Percentiles rank a stretch among this genome's conserved stretches.
Evolutionary conservation across 768 basidiomycete species (phyloP).

Genomic region (Pulveroboletus ravenelii): DNA sequence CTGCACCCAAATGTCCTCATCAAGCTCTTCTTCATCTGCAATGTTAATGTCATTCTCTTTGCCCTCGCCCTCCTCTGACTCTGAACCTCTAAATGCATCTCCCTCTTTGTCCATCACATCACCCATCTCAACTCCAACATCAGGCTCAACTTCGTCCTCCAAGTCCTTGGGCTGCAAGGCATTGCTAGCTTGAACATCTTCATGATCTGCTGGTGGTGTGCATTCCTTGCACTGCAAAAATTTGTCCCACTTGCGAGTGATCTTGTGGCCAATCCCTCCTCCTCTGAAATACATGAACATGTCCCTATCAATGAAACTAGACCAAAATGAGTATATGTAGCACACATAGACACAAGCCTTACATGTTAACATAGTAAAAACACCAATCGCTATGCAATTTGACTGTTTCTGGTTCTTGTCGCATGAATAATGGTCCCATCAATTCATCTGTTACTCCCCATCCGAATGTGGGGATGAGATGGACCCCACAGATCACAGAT

Average conservation of each 20-base stretch:
- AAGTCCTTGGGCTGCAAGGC: background rate
- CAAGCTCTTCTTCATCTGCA: too few species aligned
- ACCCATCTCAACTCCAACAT: background rate
- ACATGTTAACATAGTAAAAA: slow-evolving; percentile 22
- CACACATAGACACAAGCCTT: background rate
- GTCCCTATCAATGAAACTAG: background rate
- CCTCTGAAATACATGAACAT: too few species aligned
- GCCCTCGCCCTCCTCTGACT: background rate
- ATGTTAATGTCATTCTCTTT: background rate
- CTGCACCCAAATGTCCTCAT: slow-evolving; percentile 1
- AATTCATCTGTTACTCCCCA: background rate
- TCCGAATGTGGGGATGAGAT: slow-evolving; percentile 35
- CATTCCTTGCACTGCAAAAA: background rate
- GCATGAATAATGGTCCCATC: background rate
- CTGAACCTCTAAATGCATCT: background rate
- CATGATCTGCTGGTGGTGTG: background rate
- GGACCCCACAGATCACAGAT: slow-evolving; percentile 35
- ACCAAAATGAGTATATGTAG: background rate
- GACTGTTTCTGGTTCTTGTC: background rate
- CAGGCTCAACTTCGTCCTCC: background rate
- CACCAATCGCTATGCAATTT: slow-evolving; percentile 18
- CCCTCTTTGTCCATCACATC: background rate
- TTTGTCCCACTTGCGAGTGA: slow-evolving; percentile 8
- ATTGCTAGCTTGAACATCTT: too few species aligned
- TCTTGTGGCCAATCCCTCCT: background rate